Evolutionary conservation across 2,329 filamentous ascomycete genomes (phyloP), one percentile per base, ranked within the genome.

Genomic region (Domatiomyces globalis): DNA sequence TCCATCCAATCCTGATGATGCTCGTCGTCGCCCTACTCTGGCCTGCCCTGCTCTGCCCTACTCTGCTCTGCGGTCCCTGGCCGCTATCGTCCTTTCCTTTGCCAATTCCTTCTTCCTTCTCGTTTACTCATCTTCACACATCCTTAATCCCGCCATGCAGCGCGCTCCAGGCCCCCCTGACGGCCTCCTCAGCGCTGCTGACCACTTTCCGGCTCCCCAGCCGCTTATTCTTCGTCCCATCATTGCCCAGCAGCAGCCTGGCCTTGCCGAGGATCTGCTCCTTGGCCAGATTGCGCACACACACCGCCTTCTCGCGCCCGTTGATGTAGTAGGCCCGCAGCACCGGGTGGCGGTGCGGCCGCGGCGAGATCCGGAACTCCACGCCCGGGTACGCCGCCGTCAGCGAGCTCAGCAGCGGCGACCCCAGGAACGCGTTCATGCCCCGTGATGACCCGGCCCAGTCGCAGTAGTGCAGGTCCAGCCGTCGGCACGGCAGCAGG

Each of bases 401-500:
- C 71, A 98, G 95, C 59, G 76, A 71, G 47, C 83, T 75, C 51
- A 94, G 73, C 43, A 79, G 73, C 56, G 82, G 49, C 10, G 48
- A 56, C 5, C 36, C 5, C 18, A 55, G 48, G 22, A 54, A 43
- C 57, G 75, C 92, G 86, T 94, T 92, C 88, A 96, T 95, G 65
- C 92, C 92, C 64, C 74, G 81, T 39, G 90, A 96, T 68, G 87
- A 94, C 57, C 89, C 92, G 52, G 85, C 87, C 80, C 85, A 89
- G 76, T 96, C 88, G 75, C 92, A 96, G 74, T 95, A 98, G 73
- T 94, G 86, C 65, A 98, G 87, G 68, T 95, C 87, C 68, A 98
- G 75, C 66, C 84, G 85, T 76, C 87, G 94, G 81, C 92, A 98
- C 74, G 95, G 90, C 53, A 95, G 80, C 70, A 98, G 87, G 75